These are phyloP conservation scores for Dendrobium huoshanense DNA, from an alignment of 106 monocot genomes.

Conservation along the genomic window DNA sequence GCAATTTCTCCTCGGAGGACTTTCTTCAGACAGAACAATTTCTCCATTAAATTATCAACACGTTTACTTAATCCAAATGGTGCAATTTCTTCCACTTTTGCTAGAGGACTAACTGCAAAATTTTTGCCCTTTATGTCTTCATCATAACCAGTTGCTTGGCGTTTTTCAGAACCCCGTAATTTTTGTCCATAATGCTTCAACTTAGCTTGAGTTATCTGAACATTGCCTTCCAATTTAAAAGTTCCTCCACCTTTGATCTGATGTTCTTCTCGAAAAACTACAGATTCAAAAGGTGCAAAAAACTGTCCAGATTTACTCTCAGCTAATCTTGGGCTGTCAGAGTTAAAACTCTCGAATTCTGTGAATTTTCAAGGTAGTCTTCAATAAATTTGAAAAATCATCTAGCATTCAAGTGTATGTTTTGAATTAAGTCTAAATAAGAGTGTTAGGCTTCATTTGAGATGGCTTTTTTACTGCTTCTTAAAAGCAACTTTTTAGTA, in stretches of 20 bases:
- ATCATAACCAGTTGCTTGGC: not conserved
- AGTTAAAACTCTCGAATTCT: not conserved
- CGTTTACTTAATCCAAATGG: constrained; percentile 5
- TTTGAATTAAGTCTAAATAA: not conserved
- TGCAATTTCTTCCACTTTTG: not conserved
- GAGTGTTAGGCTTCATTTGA: not conserved
- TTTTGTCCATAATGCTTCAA: not conserved
- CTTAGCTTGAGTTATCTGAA: not conserved
- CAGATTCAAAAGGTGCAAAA: not conserved
- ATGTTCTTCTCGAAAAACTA: not conserved
- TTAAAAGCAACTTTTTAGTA: too few species aligned
- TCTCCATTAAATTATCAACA: constrained; percentile 7
- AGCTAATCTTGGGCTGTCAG: not conserved
- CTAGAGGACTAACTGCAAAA: not conserved
- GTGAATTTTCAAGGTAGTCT: not conserved
- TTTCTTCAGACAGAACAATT: constrained; percentile 3
- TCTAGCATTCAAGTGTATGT: not conserved
- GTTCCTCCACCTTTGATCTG: not conserved
- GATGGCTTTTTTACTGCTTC: too few species aligned
- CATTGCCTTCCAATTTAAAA: not conserved
- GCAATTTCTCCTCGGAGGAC: constrained; percentile 2
- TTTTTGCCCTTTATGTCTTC: not conserved
- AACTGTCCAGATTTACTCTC: not conserved
- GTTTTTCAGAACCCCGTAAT: not conserved
- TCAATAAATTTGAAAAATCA: not conserved